Evolutionary conservation across 495 filamentous ascomycete genomes (phyloP), one percentile per base, ranked within the genome.

Genomic region (Pseudotulostoma volvatum): DNA sequence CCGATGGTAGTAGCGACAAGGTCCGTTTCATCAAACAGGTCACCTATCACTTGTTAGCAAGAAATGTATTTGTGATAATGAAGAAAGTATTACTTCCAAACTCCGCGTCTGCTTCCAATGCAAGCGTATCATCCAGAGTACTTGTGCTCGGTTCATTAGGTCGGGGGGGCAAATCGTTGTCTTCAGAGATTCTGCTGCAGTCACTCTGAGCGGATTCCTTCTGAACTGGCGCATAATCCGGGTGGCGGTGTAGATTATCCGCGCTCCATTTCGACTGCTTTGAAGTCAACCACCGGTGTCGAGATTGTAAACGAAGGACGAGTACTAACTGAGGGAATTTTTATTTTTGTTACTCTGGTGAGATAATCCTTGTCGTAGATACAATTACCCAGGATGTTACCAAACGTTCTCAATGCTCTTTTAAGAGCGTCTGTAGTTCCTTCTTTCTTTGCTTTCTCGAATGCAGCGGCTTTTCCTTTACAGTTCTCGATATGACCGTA

Each of bases 371-470:
- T 95, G 55, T 97, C 90, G 63, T 96, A 94, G 39, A 97, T 74
- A 60, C 90, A 97, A 55, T 96, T 96, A 13, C 90, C 90, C 41
- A 97, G 67, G 9, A 95, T 77, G 50, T 97, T 97, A 32, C 90
- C 90, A 59, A 97, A 97, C 42, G 77, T 93, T 18, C 87, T 72
- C 44, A 97, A 55, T 7, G 92, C 73, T 40, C 90, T 71, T 59
- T 97, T 97, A 44, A 96, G 57, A 0, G 72, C 87, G 65, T 97
- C 90, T 15, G 90, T 96, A 14, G 85, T 93, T 3, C 82, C 92
- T 60, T 96, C 86, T 53, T 97, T 97, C 61, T 95, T 96, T 1
- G 88, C 84, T 55, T 96, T 96, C 55, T 96, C 88, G 49, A 94
- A 95, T 1, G 85, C 88, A 4, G 81, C 75, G 0, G 85, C 88